Percentiles rank a stretch among this genome's conserved stretches.
phyloP scores from a whole-genome alignment of 1,284 basidiomycete species.

The Rhodofomes roseus region DNA sequence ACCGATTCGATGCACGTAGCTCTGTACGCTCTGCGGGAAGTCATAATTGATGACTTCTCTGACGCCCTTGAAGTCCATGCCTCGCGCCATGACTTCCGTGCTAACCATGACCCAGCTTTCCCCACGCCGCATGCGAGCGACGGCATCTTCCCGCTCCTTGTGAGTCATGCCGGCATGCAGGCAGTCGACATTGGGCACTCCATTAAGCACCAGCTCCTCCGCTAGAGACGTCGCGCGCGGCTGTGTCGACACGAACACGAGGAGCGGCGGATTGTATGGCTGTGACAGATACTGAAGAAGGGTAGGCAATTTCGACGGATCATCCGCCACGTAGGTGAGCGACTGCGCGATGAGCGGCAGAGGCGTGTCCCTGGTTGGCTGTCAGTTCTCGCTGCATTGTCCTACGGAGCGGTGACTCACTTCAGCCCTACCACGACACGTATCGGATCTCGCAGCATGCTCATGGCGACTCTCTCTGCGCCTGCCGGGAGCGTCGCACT shows the following conservation, averaged over 20 bases:
- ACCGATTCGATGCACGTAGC: conserved; percentile 95
- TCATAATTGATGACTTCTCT: conserved; percentile 96
- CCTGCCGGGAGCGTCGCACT: conserved; percentile 92
- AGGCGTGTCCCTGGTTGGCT: conserved; percentile 30
- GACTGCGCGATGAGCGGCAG: conserved; percentile 82
- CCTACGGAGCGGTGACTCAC: conserved; percentile 43
- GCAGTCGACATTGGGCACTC: conserved; percentile 86
- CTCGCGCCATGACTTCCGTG: conserved; percentile 94
- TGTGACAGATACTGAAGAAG: conserved; percentile 66
- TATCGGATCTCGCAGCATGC: conserved; percentile 80
- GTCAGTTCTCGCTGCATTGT: conserved; percentile 1
- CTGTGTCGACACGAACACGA: conserved; percentile 94
- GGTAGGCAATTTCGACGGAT: conserved; percentile 89
- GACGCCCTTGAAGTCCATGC: conserved; percentile 97
- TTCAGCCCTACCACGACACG: conserved; percentile 93
- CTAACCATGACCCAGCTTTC: conserved; percentile 91
- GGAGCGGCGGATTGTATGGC: conserved; percentile 88
- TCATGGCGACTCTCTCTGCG: conserved; percentile 84
- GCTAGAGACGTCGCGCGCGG: conserved; percentile 87
- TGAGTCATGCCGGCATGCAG: conserved; percentile 88
- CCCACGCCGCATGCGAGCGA: conserved; percentile 82
- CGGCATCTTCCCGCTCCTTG: conserved; percentile 83
- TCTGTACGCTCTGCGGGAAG: conserved; percentile 91
- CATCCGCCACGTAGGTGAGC: conserved; percentile 89
- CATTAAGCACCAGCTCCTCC: conserved; percentile 81